phyloP scores from a whole-genome alignment of 108 stramenopile species.

The Aurantiochytrium sp. region DNA sequence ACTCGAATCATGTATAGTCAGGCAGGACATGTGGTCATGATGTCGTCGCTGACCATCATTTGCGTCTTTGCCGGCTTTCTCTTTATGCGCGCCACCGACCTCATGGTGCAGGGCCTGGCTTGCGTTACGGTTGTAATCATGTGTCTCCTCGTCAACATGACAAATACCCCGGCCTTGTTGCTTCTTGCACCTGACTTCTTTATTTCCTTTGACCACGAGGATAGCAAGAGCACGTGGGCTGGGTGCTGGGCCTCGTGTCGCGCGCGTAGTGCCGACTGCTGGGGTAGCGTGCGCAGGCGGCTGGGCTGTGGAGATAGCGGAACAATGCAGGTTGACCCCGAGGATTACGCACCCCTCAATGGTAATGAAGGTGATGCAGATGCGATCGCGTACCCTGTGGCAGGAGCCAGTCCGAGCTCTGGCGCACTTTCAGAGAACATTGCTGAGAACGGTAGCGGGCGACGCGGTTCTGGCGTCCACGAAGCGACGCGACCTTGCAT shows the following conservation, averaged over 20 bases:
- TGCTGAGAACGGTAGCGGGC: too few species aligned
- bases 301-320: too few species aligned
- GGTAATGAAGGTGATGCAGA: background rate
- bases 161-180: background rate
- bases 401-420: too few species aligned
- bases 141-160: background rate
- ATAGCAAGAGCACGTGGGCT: background rate
- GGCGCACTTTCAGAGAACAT: too few species aligned
- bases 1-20: background rate
- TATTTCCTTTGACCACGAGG: background rate
- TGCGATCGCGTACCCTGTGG: background rate
- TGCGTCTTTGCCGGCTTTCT: conserved; percentile 14
- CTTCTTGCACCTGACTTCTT: background rate
- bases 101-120: conserved; percentile 1
- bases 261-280: too few species aligned
- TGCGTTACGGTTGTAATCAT: background rate
- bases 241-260: too few species aligned
- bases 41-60: conserved; percentile 9
- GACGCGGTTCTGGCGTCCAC: too few species aligned
- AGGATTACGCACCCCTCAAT: background rate
- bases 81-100: background rate
- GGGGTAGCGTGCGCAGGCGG: too few species aligned
- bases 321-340: background rate
- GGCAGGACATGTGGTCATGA: background rate
- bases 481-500: too few species aligned